A percentile compares a stretch with the other conserved stretches of the same genome.
phyloP scores from a whole-genome alignment of 371 early-diverging fungal genomes.

The Mortierella sp. region DNA sequence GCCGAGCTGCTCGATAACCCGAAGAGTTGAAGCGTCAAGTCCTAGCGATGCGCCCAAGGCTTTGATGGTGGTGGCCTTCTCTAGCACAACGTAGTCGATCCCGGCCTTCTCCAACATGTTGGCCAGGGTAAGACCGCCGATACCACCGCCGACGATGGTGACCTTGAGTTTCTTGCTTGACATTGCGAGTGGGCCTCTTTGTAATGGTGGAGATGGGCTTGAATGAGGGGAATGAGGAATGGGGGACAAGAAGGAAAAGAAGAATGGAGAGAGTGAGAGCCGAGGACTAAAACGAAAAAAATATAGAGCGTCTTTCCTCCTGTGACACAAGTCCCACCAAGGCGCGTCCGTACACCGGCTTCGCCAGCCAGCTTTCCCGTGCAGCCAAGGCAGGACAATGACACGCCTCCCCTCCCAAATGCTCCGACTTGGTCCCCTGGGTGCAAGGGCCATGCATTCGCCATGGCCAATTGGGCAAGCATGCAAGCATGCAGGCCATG shows the following conservation, averaged over 20 bases:
- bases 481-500: too few relatives aligned
- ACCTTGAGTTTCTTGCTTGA: conserved; percentile 14
- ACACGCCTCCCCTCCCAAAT: too few relatives aligned
- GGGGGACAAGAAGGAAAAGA: too few relatives aligned
- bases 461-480: too few relatives aligned
- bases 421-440: too few relatives aligned
- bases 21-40: conserved; percentile 35
- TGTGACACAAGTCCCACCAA: not conserved
- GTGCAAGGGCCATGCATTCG: too few relatives aligned
- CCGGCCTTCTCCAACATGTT: conserved; percentile 47
- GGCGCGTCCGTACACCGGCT: not conserved
- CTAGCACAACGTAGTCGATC: conserved; percentile 38
- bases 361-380: too few relatives aligned
- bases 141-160: conserved; percentile 48
- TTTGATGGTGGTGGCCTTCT: conserved; percentile 18
- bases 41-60: conserved; percentile 44
- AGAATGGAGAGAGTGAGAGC: not conserved
- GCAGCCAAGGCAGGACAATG: too few relatives aligned
- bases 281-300: not conserved
- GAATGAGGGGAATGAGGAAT: not conserved
- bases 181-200: not conserved
- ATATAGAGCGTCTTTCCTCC: not conserved
- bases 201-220: not conserved
- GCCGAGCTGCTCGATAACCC: conserved; percentile 48
- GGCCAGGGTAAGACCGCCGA: conserved; percentile 47